phyloP scores from a whole-genome alignment of 2,329 filamentous ascomycete genomes.

The Cladosporium sp. region DNA sequence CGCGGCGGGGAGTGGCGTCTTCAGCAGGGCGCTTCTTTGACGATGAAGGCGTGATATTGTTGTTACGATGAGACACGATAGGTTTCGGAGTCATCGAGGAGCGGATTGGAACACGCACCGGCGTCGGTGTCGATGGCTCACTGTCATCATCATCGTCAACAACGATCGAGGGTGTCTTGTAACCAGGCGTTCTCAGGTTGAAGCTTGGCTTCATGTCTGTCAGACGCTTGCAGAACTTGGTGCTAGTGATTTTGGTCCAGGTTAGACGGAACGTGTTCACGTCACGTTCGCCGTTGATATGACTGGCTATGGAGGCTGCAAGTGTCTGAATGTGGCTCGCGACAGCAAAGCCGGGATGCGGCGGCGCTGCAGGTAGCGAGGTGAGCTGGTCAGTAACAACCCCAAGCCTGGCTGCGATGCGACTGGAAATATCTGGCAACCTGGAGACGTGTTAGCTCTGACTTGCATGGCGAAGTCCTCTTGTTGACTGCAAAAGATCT shows the following conservation, averaged over 20 bases:
- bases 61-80: not conserved
- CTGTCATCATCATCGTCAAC: constrained; percentile 22
- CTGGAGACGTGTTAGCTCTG: not conserved
- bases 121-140: constrained; percentile 23
- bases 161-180: constrained; percentile 20
- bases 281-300: constrained; percentile 53
- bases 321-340: constrained; percentile 61
- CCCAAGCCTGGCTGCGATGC: constrained; percentile 50
- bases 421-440: constrained; percentile 43
- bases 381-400: constrained; percentile 57
- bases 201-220: constrained; percentile 32
- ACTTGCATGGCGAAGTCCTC: not conserved
- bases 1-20: not conserved
- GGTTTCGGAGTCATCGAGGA: not conserved
- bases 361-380: constrained; percentile 61
- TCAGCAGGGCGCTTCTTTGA: constrained; percentile 16
- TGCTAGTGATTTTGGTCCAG: constrained; percentile 49
- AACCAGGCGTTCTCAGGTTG: constrained; percentile 29
- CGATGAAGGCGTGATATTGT: not conserved
- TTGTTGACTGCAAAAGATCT: not conserved
- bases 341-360: constrained; percentile 67
- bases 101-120: not conserved
- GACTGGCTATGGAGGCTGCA: constrained; percentile 52
- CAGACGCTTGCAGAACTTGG: constrained; percentile 51
- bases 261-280: constrained; percentile 44